Conservation (phyloP, 2,329 filamentous ascomycete genomes). For the Sordariomycetes sp. region DNA sequence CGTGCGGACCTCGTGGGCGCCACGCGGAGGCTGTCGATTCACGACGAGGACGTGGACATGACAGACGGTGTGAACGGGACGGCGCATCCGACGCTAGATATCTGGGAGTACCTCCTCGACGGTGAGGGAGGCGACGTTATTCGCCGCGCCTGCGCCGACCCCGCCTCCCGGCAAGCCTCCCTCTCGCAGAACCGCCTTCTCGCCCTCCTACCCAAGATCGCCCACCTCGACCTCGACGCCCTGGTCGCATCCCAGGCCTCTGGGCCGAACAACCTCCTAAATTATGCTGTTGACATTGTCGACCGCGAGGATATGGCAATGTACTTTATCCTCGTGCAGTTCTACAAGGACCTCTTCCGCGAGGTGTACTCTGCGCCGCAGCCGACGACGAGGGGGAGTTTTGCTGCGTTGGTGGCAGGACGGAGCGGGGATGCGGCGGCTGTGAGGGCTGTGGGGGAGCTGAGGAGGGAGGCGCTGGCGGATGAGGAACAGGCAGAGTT, state of each 20-base stretch:
- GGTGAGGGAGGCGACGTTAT: background rate
- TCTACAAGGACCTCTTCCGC: conserved; percentile 4
- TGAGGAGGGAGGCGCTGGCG: conserved; percentile 1
- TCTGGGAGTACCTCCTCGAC: background rate
- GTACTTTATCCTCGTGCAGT: conserved; percentile 4
- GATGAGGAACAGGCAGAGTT: conserved; percentile 1
- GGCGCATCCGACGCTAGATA: background rate
- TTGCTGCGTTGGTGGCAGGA: background rate
- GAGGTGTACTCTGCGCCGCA: background rate
- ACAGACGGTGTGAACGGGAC: background rate
- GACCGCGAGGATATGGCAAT: conserved; percentile 2
- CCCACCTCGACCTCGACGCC: background rate
- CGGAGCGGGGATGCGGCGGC: background rate
- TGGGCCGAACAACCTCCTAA: conserved; percentile 28
- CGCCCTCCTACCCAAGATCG: background rate
- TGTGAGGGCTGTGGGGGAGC: conserved; percentile 2
- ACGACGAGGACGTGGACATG: background rate
- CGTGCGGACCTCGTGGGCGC: background rate
- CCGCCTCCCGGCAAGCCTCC: background rate
- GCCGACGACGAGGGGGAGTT: background rate
- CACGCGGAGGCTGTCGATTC: background rate
- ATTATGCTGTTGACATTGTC: conserved; percentile 21
- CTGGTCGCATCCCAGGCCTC: conserved; percentile 12
- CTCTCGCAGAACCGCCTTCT: conserved; percentile 5
- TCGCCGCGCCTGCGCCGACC: background rate